These are phyloP conservation scores for Daldinia sp. DNA, from an alignment of 2,329 filamentous ascomycete genomes.

Conservation along the genomic window DNA sequence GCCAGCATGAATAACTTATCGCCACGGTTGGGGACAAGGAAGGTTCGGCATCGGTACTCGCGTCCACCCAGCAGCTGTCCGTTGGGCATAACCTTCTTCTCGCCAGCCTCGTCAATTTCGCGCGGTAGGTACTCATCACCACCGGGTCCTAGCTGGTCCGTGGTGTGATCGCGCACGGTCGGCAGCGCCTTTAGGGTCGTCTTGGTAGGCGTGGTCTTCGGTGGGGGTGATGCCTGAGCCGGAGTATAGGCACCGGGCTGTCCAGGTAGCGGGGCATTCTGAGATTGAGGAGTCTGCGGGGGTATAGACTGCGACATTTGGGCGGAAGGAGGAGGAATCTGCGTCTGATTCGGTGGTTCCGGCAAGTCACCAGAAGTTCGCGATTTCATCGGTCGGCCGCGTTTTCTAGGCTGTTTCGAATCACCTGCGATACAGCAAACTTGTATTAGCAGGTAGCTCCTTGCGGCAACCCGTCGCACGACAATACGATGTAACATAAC, in stretches of 20 bases:
- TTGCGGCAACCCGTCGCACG: slow-evolving; percentile 50
- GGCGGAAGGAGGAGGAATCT: slow-evolving; percentile 62
- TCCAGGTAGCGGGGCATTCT: slow-evolving; percentile 59
- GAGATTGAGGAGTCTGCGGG: slow-evolving; percentile 67
- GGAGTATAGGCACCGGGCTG: slow-evolving; percentile 56
- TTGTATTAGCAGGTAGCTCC: slow-evolving; percentile 43
- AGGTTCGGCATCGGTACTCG: slow-evolving; percentile 93
- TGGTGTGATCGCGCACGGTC: slow-evolving; percentile 96
- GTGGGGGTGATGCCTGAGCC: slow-evolving; percentile 71
- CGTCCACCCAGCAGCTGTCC: slow-evolving; percentile 85
- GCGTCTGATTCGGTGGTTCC: slow-evolving; percentile 68
- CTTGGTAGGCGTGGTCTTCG: slow-evolving; percentile 85
- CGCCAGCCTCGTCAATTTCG: slow-evolving; percentile 91
- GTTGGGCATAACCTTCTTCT: slow-evolving; percentile 90
- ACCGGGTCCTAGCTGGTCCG: slow-evolving; percentile 88
- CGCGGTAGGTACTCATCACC: slow-evolving; percentile 95
- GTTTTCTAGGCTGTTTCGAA: slow-evolving; percentile 66
- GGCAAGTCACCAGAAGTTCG: slow-evolving; percentile 63
- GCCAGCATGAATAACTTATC: slow-evolving; percentile 99
- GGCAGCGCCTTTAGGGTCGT: slow-evolving; percentile 91
- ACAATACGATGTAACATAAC: slow-evolving; percentile 44
- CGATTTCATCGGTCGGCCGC: slow-evolving; percentile 73
- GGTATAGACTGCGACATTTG: slow-evolving; percentile 56
- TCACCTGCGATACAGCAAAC: slow-evolving; percentile 55
- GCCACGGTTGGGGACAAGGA: slow-evolving; percentile 88